These are phyloP conservation scores for Pleurotus djamor DNA, from an alignment of 768 basidiomycete species.

Conservation along the genomic window DNA sequence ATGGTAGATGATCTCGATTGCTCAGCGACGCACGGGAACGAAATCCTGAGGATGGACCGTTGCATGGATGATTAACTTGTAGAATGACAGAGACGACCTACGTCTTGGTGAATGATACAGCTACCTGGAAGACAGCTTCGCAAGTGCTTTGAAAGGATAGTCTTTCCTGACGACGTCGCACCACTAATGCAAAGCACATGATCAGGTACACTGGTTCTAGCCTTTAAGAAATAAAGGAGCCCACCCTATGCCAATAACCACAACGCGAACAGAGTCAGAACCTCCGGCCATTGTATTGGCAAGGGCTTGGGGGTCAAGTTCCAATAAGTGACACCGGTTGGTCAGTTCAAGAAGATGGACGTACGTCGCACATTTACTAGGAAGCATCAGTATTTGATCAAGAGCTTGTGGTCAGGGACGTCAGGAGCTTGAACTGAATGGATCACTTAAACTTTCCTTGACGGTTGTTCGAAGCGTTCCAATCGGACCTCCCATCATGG, in stretches of 20 bases:
- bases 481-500: too few species aligned
- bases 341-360: too few species aligned
- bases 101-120: background rate
- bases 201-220: background rate
- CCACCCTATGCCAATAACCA: conserved; percentile 1
- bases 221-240: background rate
- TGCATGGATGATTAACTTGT: background rate
- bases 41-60: background rate
- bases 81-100: background rate
- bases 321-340: too few species aligned
- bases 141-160: background rate
- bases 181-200: background rate
- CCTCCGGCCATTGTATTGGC: too few species aligned
- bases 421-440: too few species aligned
- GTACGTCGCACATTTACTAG: too few species aligned
- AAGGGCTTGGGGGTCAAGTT: too few species aligned
- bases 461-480: too few species aligned
- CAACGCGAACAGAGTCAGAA: too few species aligned
- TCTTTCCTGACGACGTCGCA: background rate
- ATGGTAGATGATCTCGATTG: background rate
- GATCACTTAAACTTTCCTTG: too few species aligned
- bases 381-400: too few species aligned
- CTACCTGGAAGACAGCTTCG: background rate
- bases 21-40: background rate
- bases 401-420: too few species aligned